phyloP scores from a whole-genome alignment of 352 stramenopile species.

The Globisporangium abappressorium region DNA sequence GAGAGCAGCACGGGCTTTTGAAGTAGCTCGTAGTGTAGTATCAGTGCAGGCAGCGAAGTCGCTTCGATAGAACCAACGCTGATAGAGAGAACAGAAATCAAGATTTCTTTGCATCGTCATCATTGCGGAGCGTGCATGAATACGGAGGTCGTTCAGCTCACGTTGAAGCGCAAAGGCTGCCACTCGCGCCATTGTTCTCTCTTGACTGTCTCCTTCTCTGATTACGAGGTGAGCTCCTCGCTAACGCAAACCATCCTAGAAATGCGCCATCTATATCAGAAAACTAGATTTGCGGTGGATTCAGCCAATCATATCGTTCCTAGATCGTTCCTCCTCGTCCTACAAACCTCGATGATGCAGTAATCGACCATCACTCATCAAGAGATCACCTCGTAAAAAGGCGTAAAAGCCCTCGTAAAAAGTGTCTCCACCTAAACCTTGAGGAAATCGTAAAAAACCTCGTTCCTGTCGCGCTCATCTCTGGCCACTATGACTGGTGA shows the following conservation, averaged over 20 bases:
- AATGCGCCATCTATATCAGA: not conserved
- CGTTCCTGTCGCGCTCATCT: not conserved
- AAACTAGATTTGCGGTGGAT: not conserved
- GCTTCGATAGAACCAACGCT: not conserved
- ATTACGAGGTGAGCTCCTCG: not conserved
- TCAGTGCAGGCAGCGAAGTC: not conserved
- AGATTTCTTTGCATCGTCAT: not conserved
- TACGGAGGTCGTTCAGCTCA: too few species aligned
- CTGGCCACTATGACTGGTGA: conserved; percentile 1
- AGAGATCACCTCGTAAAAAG: conserved; percentile 1
- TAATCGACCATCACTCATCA: conserved; percentile 9
- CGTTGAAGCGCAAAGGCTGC: not conserved
- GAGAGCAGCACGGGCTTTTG: too few species aligned
- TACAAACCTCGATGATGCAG: conserved; percentile 2
- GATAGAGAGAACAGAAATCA: not conserved
- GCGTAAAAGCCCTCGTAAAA: not conserved
- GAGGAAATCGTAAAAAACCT: not conserved
- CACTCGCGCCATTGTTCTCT: not conserved
- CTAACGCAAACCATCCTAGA: conserved; percentile 4
- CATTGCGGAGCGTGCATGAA: too few species aligned
- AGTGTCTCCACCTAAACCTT: not conserved
- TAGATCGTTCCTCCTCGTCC: not conserved
- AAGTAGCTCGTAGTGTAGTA: too few species aligned
- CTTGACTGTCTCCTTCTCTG: not conserved
- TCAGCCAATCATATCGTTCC: conserved; percentile 1